Conservation (phyloP, 2,329 filamentous ascomycete genomes). For the Clonostachys sp. region DNA sequence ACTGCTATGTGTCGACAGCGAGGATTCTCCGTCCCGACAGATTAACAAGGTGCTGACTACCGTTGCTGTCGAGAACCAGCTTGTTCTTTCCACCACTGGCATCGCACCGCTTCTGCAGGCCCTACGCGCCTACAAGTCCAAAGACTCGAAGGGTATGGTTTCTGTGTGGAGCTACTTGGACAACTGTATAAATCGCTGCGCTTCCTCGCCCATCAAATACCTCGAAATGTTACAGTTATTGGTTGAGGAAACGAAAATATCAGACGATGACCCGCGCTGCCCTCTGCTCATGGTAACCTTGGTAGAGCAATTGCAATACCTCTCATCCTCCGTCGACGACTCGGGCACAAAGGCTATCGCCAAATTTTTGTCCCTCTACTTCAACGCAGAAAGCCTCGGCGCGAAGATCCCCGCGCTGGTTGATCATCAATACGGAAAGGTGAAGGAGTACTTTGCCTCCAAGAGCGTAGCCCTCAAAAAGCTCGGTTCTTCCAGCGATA, state of each 20-base stretch:
- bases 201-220: constrained; percentile 75
- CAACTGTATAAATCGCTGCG: constrained; percentile 74
- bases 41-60: constrained; percentile 52
- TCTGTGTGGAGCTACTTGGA: constrained; percentile 70
- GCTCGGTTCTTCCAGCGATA: constrained; percentile 10
- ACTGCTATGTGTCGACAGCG: constrained; percentile 22
- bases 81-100: constrained; percentile 50
- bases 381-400: constrained; percentile 47
- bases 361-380: constrained; percentile 52
- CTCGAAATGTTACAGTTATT: constrained; percentile 54
- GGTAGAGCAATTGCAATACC: constrained; percentile 74
- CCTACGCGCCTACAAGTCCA: constrained; percentile 12
- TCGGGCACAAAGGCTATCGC: constrained; percentile 41
- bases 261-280: constrained; percentile 9
- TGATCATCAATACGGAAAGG: constrained; percentile 18
- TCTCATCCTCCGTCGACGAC: constrained; percentile 44
- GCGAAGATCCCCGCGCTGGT: constrained; percentile 32
- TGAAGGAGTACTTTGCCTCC: constrained; percentile 20
- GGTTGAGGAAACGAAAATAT: constrained; percentile 16
- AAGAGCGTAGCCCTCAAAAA: constrained; percentile 10
- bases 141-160: constrained; percentile 20
- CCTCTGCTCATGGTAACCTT: constrained; percentile 68
- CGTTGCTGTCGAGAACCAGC: constrained; percentile 60
- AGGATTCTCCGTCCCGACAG: constrained; percentile 28
- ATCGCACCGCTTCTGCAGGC: constrained; percentile 40